Percentiles rank a stretch among this genome's conserved stretches.
Evolutionary conservation across 2,329 filamentous ascomycete species (phyloP).

Genomic region (Zasmidium cellare): DNA sequence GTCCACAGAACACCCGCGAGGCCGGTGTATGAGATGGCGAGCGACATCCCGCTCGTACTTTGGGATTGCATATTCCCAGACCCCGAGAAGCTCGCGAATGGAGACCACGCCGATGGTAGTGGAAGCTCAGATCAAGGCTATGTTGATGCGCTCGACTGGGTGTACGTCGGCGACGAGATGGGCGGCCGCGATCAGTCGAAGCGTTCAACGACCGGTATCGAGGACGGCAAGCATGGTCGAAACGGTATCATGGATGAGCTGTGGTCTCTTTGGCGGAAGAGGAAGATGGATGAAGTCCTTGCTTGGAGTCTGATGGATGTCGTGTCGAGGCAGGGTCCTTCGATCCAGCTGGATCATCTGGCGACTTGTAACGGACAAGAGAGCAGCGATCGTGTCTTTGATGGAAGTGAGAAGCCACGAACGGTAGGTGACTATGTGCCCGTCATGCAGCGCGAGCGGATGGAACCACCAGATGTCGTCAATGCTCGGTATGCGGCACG

Average conservation of each 20-base stretch:
- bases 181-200: slow-evolving; percentile 37
- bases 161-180: slow-evolving; percentile 70
- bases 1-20: slow-evolving; percentile 68
- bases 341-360: slow-evolving; percentile 1
- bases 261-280: slow-evolving; percentile 80
- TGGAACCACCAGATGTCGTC: slow-evolving; percentile 61
- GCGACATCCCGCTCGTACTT: slow-evolving; percentile 84
- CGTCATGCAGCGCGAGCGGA: slow-evolving; percentile 55
- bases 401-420: slow-evolving; percentile 56
- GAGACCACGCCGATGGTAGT: slow-evolving; percentile 34
- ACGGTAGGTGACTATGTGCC: slow-evolving; percentile 60
- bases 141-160: slow-evolving; percentile 71
- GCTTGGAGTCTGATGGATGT: slow-evolving; percentile 71
- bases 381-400: slow-evolving; percentile 46
- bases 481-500: slow-evolving; percentile 60
- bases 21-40: slow-evolving; percentile 87
- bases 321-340: slow-evolving; percentile 44
- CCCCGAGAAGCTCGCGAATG: slow-evolving; percentile 39
- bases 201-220: slow-evolving; percentile 38
- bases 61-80: slow-evolving; percentile 92
- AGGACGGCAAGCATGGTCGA: slow-evolving; percentile 62
- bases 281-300: slow-evolving; percentile 88
- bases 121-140: slow-evolving; percentile 40
- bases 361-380: slow-evolving; percentile 7
- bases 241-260: slow-evolving; percentile 70